Evolutionary conservation across 495 filamentous ascomycete species (phyloP).

Genomic region (Aspergillus steynii): DNA sequence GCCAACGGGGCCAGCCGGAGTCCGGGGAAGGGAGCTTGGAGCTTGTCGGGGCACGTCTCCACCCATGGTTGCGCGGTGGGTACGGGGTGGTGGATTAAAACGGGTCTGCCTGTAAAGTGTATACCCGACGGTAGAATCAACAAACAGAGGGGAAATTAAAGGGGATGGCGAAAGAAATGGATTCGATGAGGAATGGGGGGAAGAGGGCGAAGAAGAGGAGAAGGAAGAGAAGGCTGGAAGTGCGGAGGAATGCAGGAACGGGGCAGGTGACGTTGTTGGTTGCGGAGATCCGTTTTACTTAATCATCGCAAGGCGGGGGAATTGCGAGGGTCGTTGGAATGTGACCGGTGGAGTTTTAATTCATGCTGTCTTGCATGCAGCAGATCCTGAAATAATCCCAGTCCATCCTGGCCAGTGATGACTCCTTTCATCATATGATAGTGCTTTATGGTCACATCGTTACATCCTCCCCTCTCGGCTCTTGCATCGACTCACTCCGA

Average conservation of each 20-base stretch:
- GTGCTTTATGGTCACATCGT: neutral
- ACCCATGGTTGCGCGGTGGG: slow-evolving; percentile 40
- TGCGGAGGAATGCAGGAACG: slow-evolving; percentile 4
- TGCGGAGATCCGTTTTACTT: neutral
- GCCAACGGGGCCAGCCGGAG: slow-evolving; percentile 65
- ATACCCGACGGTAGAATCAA: slow-evolving; percentile 10
- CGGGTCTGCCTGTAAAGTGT: neutral
- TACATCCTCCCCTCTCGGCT: neutral
- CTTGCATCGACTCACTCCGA: neutral
- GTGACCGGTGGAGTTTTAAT: neutral
- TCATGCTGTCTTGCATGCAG: neutral
- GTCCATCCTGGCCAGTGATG: no score
- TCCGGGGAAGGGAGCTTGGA: slow-evolving; percentile 55
- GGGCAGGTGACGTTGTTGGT: slow-evolving; percentile 4
- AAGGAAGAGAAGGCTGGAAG: slow-evolving; percentile 2
- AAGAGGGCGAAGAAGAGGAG: slow-evolving; percentile 1
- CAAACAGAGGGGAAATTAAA: slow-evolving; percentile 15
- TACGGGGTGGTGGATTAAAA: slow-evolving; percentile 2
- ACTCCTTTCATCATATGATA: neutral
- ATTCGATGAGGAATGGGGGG: slow-evolving; percentile 6
- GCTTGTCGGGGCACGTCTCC: slow-evolving; percentile 45
- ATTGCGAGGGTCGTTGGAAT: neutral
- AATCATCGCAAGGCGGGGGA: neutral
- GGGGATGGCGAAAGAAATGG: neutral
- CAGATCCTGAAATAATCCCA: neutral